These are phyloP conservation scores for Capronia americana DNA, from an alignment of 2,329 filamentous ascomycete genomes.

Conservation along the genomic window DNA sequence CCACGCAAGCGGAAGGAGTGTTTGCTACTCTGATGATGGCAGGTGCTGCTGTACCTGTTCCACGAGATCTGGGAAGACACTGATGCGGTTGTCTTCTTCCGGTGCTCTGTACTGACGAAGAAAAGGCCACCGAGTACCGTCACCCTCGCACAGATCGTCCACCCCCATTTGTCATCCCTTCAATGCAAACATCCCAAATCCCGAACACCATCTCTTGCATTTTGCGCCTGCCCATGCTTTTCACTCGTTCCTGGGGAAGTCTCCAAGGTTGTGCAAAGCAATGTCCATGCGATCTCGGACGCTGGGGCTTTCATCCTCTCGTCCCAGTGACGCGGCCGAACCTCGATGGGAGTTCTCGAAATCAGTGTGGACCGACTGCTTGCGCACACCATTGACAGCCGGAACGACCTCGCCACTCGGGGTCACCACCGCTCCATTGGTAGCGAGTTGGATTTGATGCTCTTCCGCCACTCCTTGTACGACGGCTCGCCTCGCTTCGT, in stretches of 20 bases:
- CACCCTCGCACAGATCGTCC: constrained; percentile 6
- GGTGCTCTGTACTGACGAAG: constrained; percentile 2
- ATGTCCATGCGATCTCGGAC: constrained; percentile 64
- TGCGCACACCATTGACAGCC: constrained; percentile 43
- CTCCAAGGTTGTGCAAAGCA: constrained; percentile 64
- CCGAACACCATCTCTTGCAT: constrained; percentile 3
- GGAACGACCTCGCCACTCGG: constrained; percentile 64
- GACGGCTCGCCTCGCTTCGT: constrained; percentile 69
- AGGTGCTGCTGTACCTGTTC: constrained; percentile 7
- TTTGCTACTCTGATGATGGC: neutral
- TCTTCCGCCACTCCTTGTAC: constrained; percentile 67
- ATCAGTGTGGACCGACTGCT: constrained; percentile 24
- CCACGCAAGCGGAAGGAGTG: constrained; percentile 2
- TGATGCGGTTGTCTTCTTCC: neutral
- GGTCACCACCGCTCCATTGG: constrained; percentile 66
- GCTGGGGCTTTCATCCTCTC: constrained; percentile 46
- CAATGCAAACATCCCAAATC: neutral
- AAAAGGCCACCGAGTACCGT: constrained; percentile 6
- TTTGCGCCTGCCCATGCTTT: neutral
- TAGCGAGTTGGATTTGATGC: constrained; percentile 66
- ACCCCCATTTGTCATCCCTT: constrained; percentile 4
- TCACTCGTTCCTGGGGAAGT: constrained; percentile 46
- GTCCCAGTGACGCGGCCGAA: constrained; percentile 41
- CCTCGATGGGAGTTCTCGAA: constrained; percentile 29
- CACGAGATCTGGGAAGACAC: neutral